phyloP scores from a whole-genome alignment of 371 early-diverging fungal genomes.

The Mortierella sp. region DNA sequence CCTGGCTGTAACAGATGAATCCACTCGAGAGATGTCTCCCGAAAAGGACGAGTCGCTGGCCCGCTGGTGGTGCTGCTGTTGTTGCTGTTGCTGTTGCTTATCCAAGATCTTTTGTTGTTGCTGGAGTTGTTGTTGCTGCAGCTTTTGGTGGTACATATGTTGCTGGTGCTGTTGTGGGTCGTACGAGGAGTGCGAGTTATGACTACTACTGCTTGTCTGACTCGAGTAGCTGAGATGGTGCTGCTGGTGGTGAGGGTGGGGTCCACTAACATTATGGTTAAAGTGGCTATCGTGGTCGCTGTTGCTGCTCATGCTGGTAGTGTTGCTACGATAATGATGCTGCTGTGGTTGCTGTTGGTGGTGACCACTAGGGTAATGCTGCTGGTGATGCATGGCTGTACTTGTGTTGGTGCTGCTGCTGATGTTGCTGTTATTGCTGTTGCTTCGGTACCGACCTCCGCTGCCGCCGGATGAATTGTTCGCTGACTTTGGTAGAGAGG shows the following conservation, averaged over 20 bases:
- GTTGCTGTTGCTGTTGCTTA: background rate
- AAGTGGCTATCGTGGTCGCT: constrained; percentile 5
- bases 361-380: background rate
- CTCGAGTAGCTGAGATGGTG: constrained; percentile 11
- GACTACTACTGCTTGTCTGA: background rate
- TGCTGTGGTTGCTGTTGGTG: background rate
- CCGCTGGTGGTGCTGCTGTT: background rate
- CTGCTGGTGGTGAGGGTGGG: background rate
- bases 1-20: background rate
- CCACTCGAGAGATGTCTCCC: constrained; percentile 2
- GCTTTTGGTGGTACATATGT: constrained; percentile 5
- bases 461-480: background rate
- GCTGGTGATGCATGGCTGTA: background rate
- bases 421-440: constrained; percentile 4
- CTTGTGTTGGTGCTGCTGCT: background rate
- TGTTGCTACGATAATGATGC: constrained; percentile 6
- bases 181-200: constrained; percentile 9
- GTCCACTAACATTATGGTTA: background rate
- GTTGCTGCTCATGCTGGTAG: constrained; percentile 13
- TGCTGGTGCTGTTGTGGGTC: constrained; percentile 10
- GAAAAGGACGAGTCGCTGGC: background rate
- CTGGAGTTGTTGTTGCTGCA: background rate
- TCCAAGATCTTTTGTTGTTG: constrained; percentile 6
- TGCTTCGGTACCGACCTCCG: constrained; percentile 9
- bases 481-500: background rate